Conservation (phyloP, 768 basidiomycete genomes). For the Kwoniella dejecticola region DNA sequence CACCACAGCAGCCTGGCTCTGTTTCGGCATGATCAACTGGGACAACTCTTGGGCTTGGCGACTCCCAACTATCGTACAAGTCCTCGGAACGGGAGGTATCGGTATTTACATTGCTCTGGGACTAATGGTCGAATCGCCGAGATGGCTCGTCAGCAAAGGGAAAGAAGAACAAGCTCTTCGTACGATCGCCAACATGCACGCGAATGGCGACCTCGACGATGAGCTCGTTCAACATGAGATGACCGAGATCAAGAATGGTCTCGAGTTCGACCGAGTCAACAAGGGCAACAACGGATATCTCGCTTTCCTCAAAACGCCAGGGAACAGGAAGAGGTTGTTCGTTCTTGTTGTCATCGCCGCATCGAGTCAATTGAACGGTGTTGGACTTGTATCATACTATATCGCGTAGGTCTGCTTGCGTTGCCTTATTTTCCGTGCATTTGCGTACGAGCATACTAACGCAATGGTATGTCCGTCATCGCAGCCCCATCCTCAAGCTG, state of each 20-base stretch:
- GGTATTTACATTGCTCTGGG: constrained; percentile 21
- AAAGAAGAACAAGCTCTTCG: constrained; percentile 30
- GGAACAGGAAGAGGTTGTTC: constrained; percentile 26
- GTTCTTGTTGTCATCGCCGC: constrained; percentile 23
- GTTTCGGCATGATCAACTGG: too few relatives aligned
- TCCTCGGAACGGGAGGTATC: constrained; percentile 25
- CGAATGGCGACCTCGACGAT: constrained; percentile 23
- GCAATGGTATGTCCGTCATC: too few relatives aligned
- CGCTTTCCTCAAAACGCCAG: constrained; percentile 23
- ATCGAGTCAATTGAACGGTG: constrained; percentile 21
- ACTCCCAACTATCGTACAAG: constrained; percentile 31
- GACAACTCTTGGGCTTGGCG: constrained; percentile 41
- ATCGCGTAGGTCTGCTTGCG: too few relatives aligned
- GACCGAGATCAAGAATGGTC: constrained; percentile 15
- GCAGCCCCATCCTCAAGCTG: too few relatives aligned
- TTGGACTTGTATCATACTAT: constrained; percentile 37
- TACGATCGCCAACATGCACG: constrained; percentile 24
- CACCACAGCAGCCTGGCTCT: too few relatives aligned
- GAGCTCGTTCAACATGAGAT: not conserved
- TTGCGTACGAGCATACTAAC: too few relatives aligned
- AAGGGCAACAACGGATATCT: constrained; percentile 18
- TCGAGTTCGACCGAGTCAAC: constrained; percentile 32
- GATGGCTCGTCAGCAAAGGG: constrained; percentile 40
- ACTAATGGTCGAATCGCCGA: too few relatives aligned
- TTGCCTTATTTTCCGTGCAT: too few relatives aligned